phyloP scores from a whole-genome alignment of 495 filamentous ascomycete species.

The Cercophora samala region DNA sequence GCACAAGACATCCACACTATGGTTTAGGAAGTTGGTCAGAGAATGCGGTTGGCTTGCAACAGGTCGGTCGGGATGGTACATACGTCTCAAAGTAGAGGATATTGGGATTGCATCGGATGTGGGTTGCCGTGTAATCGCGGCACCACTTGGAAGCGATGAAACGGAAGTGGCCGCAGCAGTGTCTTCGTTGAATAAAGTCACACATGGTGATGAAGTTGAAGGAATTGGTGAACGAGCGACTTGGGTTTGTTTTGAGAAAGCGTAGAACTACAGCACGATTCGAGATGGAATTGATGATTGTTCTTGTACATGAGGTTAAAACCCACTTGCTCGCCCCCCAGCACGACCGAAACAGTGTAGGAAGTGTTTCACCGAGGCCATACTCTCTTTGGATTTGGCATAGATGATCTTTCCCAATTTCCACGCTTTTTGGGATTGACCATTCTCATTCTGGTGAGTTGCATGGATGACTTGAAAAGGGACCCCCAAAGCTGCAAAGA shows the following conservation, averaged over 20 bases:
- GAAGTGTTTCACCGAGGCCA: background rate
- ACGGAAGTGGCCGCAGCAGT: constrained; percentile 29
- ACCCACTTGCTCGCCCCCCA: background rate
- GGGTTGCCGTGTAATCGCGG: constrained; percentile 21
- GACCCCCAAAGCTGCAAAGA: background rate
- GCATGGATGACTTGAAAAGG: background rate
- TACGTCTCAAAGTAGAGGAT: constrained; percentile 27
- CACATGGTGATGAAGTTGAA: constrained; percentile 12
- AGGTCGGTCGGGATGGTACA: background rate
- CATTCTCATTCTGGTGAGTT: background rate
- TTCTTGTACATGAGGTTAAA: background rate
- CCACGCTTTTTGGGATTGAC: background rate
- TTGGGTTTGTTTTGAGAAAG: background rate
- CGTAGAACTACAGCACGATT: no score
- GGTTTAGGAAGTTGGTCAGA: background rate
- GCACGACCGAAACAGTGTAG: background rate
- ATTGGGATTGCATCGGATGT: constrained; percentile 28
- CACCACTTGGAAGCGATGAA: constrained; percentile 33
- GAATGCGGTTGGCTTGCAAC: background rate
- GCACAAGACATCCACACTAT: constrained; percentile 16
- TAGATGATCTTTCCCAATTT: background rate
- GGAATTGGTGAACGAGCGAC: background rate
- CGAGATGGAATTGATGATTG: background rate
- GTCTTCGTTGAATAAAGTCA: constrained; percentile 25
- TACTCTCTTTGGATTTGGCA: background rate